phyloP scores from a whole-genome alignment of 768 basidiomycete genomes.

The Pulveroboletus sp. region DNA sequence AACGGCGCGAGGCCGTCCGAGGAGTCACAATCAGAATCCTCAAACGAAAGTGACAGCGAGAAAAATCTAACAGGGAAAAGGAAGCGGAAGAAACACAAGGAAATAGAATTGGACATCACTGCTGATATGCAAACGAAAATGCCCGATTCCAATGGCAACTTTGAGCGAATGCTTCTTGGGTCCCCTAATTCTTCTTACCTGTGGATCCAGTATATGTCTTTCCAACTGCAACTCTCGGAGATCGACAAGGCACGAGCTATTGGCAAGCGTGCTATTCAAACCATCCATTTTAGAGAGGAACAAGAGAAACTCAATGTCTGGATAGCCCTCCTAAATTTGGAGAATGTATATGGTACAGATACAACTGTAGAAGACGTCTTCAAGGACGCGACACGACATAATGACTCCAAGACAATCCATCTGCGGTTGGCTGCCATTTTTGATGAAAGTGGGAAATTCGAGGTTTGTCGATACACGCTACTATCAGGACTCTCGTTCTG shows the following conservation, averaged over 20 bases:
- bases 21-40: conserved; percentile 40
- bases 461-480: conserved; percentile 45
- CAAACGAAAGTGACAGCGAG: conserved; percentile 40
- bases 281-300: conserved; percentile 95
- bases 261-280: conserved; percentile 76
- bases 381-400: conserved; percentile 85
- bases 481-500: neutral
- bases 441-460: conserved; percentile 76
- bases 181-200: conserved; percentile 97
- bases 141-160: conserved; percentile 92
- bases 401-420: conserved; percentile 91
- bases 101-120: conserved; percentile 78
- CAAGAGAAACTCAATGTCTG: conserved; percentile 95
- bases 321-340: conserved; percentile 94
- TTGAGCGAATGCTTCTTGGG: conserved; percentile 87
- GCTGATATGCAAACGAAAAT: conserved; percentile 81
- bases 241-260: conserved; percentile 91
- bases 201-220: conserved; percentile 99
- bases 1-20: conserved; percentile 35
- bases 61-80: conserved; percentile 40
- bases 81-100: conserved; percentile 66
- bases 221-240: conserved; percentile 95
- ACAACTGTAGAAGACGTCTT: conserved; percentile 77
- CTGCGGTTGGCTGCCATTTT: conserved; percentile 82
- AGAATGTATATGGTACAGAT: conserved; percentile 88